These are phyloP conservation scores for Colletotrichum aenigma DNA, from an alignment of 2,329 filamentous ascomycete genomes.

Conservation along the genomic window DNA sequence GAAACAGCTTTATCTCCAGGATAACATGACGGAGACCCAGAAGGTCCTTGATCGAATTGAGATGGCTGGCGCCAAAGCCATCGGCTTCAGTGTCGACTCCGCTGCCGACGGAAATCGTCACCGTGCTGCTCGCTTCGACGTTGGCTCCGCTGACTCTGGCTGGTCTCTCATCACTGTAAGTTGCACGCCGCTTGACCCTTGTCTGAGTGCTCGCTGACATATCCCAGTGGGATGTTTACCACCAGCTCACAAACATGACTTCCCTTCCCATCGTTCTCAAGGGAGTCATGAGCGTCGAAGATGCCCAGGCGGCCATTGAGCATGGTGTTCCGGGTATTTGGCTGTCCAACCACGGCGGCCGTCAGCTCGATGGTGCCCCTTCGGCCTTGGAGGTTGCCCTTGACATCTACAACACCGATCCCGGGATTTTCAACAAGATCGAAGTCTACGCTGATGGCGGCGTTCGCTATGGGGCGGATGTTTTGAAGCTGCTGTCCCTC, in stretches of 20 bases:
- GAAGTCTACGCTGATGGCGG: conserved; percentile 46
- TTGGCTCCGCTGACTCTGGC: conserved; percentile 34
- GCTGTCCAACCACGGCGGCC: conserved; percentile 47
- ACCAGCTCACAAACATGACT: conserved; percentile 37
- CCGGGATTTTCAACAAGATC: conserved; percentile 41
- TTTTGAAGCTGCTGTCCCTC: conserved; percentile 44
- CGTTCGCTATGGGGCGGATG: conserved; percentile 46
- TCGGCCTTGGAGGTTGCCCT: conserved; percentile 42
- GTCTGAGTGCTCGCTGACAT: not conserved
- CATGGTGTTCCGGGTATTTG: conserved; percentile 37
- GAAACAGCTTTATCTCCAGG: conserved; percentile 28
- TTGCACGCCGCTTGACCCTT: accelerated
- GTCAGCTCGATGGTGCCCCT: conserved; percentile 44
- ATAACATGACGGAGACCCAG: conserved; percentile 36
- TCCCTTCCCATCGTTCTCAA: conserved; percentile 43
- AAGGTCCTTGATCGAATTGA: conserved; percentile 33
- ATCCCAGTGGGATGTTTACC: conserved; percentile 38
- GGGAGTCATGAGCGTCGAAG: conserved; percentile 40
- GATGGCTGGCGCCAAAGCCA: conserved; percentile 36
- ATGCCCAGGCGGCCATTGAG: conserved; percentile 38
- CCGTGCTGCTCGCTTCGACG: conserved; percentile 42
- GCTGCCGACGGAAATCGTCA: conserved; percentile 43
- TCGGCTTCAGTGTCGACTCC: conserved; percentile 44
- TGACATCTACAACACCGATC: conserved; percentile 40
- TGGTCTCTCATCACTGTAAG: conserved; percentile 16